Base-by-base conservation (phyloP, 768 basidiomycete species). In the Mrakia hoshinonis region DNA sequence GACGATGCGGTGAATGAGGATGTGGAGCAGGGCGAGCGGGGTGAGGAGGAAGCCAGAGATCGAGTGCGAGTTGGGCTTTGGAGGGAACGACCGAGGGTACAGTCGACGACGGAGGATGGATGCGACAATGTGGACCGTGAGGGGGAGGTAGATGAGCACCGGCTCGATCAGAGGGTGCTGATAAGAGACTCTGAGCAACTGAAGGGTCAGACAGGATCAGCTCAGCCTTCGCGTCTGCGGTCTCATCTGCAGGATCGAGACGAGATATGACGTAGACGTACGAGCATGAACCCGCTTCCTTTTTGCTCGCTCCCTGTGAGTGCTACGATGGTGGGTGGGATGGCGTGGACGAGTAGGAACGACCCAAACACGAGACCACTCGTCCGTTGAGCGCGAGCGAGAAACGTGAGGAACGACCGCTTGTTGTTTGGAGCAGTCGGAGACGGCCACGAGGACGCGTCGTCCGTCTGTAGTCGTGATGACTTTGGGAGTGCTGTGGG, bases 251-350 rank as follows among this genome's bases (percentile, higher is more conserved):
- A 10, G 9, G 31, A 5, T 22, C 6, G 12, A 20, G 24, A 20
- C 29, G 22, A 24, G 3, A 49, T n/a, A 43, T 34, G 24, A 24
- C 4, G 5, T 22, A 4, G 49, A 20, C 46, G n/a, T 12, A 48
- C 31, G 24, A 70, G 60, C 69, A 70, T 70, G 60, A 70, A 70
- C 15, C 58, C 49, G 29, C 61, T 64, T 13, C 49, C 69, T 1
- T 20, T n/a, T 1, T 47, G 34, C 31, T 70, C 69, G 20, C 52
- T 49, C 10, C 69, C 69, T 6, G 69, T 70, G 36, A 70, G 2
- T 15, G 60, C 69, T 20, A 64, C 46, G 49, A 70, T 38, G 18
- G 49, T 34, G 0, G 69, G 69, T 0, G 69, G 63, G 4, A 70
- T 36, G 18, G 63, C 39, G 38, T 70, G 69, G 63, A 63, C 61